Evolutionary conservation across 331 rosid species (phyloP), one percentile per base, ranked within the genome.

Genomic region (Quercus lobata): DNA sequence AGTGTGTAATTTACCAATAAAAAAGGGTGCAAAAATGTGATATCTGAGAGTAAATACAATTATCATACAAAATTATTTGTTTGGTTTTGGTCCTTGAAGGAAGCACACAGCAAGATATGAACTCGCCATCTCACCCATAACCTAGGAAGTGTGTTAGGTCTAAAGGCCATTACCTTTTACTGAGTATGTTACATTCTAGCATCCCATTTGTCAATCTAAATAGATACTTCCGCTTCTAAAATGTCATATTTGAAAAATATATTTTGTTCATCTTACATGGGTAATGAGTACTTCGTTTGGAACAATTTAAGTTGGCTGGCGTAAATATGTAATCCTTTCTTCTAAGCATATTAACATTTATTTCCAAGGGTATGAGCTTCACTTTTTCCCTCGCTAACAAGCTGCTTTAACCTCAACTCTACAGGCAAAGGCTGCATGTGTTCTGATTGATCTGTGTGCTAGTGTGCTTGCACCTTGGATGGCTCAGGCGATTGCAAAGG

Each of bases 401-500:
- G 53, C 84, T 83, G 76, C 78, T 72, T 80, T 35, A 58, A 24
- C 21, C n/a, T 82, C 71, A 19, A 69, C 78, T 56, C 69, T 78
- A 60, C 82, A 94, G 98, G 97, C 93, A 54, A 94, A 95, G 91
- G 93, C 97, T 78, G 97, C 97, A 37, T 91, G 97, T 82, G 85
- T 94, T 80, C 90, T 94, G 85, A 88, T 94, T 81, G 98, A 94
- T 84, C 83, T 94, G 37, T 92, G 98, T 78, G 90, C 90, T 76
- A 87, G 95, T 30, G 91, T 88, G 25, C 86, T 94, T 57, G 90
- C 97, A 35, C 98, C 97, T 41, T 94, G 97, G 98, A 87, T 91
- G 88, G 46, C 93, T 88, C 94, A 88, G 34, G 91, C 92, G 78
- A 87, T 88, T 84, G 97, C 95, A 19, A 94, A 92, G 97, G 98